Conservation (phyloP, 495 filamentous ascomycete species). For the Penicillium longicatenatum region DNA sequence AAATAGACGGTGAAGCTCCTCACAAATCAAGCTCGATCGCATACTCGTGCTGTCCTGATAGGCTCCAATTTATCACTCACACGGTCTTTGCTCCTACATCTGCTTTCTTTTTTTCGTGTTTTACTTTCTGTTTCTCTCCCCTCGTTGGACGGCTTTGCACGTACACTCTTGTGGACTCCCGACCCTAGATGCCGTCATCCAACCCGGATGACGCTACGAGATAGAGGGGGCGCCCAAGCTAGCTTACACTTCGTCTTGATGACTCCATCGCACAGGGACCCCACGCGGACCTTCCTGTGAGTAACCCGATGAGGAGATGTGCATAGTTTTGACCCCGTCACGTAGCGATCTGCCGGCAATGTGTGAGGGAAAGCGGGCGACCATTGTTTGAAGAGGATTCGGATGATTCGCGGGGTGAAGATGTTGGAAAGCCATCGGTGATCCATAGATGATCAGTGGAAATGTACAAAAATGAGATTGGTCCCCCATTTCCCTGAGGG, state of each 20-base stretch:
- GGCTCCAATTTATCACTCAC: conserved; percentile 10
- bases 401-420: conserved; percentile 2
- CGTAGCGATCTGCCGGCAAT: conserved; percentile 16
- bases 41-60: conserved; percentile 12
- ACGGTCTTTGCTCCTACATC: background rate
- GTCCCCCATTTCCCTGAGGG: background rate
- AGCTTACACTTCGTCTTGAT: conserved; percentile 5
- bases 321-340: conserved; percentile 13
- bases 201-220: conserved; percentile 10
- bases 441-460: conserved; percentile 5
- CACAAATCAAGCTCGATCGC: conserved; percentile 1
- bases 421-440: background rate
- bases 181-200: conserved; percentile 7
- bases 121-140: background rate
- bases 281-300: conserved; percentile 16
- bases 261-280: conserved; percentile 20
- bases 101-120: background rate
- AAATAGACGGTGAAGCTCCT: conserved; percentile 6
- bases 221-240: background rate
- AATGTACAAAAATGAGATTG: background rate
- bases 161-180: background rate
- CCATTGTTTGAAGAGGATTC: background rate
- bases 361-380: background rate
- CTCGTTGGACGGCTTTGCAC: background rate
- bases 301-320: conserved; percentile 23